These are phyloP conservation scores for Colletotrichum scovillei DNA, from an alignment of 2,329 filamentous ascomycete genomes.

Conservation along the genomic window DNA sequence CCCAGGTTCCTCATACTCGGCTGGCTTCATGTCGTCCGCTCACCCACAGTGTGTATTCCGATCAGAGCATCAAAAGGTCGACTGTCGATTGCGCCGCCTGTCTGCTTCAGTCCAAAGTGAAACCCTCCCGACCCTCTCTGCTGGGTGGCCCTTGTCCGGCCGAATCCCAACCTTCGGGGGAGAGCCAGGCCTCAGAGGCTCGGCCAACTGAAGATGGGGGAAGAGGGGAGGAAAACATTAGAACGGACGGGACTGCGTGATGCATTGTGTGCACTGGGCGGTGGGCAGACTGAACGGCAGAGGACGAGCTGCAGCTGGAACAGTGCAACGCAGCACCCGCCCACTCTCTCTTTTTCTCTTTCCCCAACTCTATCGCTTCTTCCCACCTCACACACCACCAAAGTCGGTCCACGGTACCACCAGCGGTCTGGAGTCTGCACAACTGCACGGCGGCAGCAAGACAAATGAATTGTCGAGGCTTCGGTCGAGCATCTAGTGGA, in stretches of 20 bases:
- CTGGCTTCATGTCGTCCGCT: constrained; percentile 31
- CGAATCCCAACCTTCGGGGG: constrained; percentile 30
- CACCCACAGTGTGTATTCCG: constrained; percentile 18
- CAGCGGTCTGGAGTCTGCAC: not conserved
- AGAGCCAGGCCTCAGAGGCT: no score
- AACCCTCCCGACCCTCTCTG: constrained; percentile 27
- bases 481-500: not conserved
- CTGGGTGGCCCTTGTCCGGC: constrained; percentile 18
- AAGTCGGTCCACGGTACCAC: no score
- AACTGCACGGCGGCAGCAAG: constrained; percentile 2
- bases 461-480: not conserved
- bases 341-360: not conserved
- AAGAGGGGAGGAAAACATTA: constrained; percentile 7
- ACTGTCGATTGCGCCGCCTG: not conserved
- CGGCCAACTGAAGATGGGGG: not conserved
- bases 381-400: not conserved
- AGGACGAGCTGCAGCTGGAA: not conserved
- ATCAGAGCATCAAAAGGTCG: not conserved
- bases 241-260: constrained; percentile 1
- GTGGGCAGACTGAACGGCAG: not conserved
- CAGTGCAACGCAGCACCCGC: constrained; percentile 13
- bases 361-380: not conserved
- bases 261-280: not conserved
- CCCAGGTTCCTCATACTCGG: constrained; percentile 24
- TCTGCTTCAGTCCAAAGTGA: constrained; percentile 27